Evolutionary conservation across 768 basidiomycete genomes (phyloP).

Genomic region (Lanmaoa pseudosensibilis): DNA sequence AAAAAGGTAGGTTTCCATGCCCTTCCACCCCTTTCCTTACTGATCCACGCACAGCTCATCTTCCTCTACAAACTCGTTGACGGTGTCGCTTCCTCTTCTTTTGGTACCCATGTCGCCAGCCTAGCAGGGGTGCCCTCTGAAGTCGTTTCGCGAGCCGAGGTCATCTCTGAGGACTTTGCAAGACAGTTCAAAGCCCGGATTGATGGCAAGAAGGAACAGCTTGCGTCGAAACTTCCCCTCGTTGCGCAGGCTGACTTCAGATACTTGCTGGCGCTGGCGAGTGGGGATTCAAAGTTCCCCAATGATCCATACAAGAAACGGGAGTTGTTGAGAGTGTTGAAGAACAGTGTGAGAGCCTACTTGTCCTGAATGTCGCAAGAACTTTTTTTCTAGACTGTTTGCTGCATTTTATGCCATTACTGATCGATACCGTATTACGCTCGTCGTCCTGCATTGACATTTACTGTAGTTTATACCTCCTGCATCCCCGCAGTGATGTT

Average conservation of each 20-base stretch:
- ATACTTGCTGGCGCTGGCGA: slow-evolving; percentile 67
- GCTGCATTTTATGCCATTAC: slow-evolving; percentile 16
- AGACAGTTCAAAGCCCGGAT: slow-evolving; percentile 82
- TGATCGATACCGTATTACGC: slow-evolving; percentile 3
- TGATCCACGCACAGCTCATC: slow-evolving; percentile 55
- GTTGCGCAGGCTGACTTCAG: slow-evolving; percentile 88
- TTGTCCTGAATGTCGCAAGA: slow-evolving; percentile 13
- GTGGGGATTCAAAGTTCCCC: slow-evolving; percentile 51
- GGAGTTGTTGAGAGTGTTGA: slow-evolving; percentile 57
- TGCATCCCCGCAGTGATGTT: not conserved
- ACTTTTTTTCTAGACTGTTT: not conserved
- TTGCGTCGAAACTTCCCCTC: slow-evolving; percentile 65
- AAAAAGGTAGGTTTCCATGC: slow-evolving; percentile 57
- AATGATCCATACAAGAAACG: slow-evolving; percentile 51
- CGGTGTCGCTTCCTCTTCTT: slow-evolving; percentile 84
- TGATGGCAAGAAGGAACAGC: slow-evolving; percentile 53
- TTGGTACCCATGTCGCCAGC: slow-evolving; percentile 93
- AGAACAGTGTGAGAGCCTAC: slow-evolving; percentile 38
- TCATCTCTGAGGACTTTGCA: slow-evolving; percentile 84
- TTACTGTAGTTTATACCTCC: slow-evolving; percentile 6
- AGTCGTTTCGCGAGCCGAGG: slow-evolving; percentile 87
- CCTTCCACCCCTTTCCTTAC: not conserved
- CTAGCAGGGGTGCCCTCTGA: slow-evolving; percentile 86
- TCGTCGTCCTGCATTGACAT: not conserved
- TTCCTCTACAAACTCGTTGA: slow-evolving; percentile 95